Conservation (phyloP, 768 basidiomycete species). For the Macrolepiota dolichaula region DNA sequence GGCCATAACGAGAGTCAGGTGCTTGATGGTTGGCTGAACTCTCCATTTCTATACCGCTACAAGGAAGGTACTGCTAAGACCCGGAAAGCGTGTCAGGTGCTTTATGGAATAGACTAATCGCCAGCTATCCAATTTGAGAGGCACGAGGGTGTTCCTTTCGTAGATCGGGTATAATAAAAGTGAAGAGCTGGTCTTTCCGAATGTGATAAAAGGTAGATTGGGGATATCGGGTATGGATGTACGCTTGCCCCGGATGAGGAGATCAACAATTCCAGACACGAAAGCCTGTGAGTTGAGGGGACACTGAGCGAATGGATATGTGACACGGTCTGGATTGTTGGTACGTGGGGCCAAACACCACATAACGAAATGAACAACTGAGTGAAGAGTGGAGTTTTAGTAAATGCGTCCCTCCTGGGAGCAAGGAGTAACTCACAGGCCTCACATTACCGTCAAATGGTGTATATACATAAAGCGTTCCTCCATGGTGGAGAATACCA, state of each 20-base stretch:
- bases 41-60: too few species aligned
- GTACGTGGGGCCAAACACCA: too few species aligned
- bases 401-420: too few species aligned
- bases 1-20: background rate
- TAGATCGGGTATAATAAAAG: background rate
- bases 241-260: background rate
- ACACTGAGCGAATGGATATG: background rate
- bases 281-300: background rate
- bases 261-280: background rate
- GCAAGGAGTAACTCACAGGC: background rate
- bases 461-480: too few species aligned
- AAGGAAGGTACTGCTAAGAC: too few species aligned
- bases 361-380: too few species aligned
- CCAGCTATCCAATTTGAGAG: background rate
- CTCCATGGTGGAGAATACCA: too few species aligned
- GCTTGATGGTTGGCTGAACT: too few species aligned
- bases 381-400: too few species aligned
- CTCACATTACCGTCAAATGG: background rate
- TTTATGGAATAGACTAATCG: background rate
- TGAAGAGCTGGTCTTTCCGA: conserved; percentile 3
- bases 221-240: background rate
- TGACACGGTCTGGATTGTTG: background rate
- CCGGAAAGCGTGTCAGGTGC: too few species aligned
- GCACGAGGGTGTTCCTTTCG: background rate
- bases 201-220: background rate